Evolutionary conservation across 768 basidiomycete species (phyloP).

Genomic region (Russula sp.): DNA sequence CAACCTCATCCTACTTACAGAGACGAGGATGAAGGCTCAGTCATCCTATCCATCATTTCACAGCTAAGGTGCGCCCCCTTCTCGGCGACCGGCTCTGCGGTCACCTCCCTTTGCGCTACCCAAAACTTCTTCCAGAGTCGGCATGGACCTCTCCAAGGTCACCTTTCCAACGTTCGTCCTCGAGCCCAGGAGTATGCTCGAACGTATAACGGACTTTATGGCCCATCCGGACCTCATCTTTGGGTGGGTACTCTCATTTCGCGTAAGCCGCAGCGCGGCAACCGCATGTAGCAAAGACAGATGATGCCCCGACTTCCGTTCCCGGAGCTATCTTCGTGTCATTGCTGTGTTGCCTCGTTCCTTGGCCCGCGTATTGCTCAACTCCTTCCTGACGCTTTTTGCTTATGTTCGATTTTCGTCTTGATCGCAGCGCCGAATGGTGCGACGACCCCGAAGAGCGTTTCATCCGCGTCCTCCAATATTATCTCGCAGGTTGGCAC

Average conservation of each 20-base stretch:
- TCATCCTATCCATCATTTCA: slow-evolving; percentile 79
- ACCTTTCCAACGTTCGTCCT: slow-evolving; percentile 93
- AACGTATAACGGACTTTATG: slow-evolving; percentile 99
- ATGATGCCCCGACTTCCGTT: neutral
- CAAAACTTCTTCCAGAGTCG: slow-evolving; percentile 51
- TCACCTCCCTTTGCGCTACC: neutral
- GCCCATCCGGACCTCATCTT: slow-evolving; percentile 97
- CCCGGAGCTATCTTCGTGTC: neutral
- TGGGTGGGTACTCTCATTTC: slow-evolving; percentile 49
- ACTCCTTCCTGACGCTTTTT: neutral
- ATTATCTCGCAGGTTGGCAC: slow-evolving; percentile 99
- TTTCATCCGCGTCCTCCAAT: slow-evolving; percentile 84
- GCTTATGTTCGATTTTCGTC: neutral
- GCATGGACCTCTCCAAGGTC: slow-evolving; percentile 95
- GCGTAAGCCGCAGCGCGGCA: neutral
- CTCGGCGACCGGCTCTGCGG: too few relatives aligned
- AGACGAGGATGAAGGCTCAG: slow-evolving; percentile 90
- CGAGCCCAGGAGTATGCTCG: slow-evolving; percentile 94
- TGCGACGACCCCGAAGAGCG: slow-evolving; percentile 80
- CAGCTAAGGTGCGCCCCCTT: slow-evolving; percentile 61
- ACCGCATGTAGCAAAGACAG: neutral
- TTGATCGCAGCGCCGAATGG: slow-evolving; percentile 57
- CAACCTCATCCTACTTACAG: slow-evolving; percentile 35
- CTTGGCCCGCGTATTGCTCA: neutral
- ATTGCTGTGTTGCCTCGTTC: neutral